Evolutionary conservation across 176 grass and related monocot genomes (phyloP).

Genomic region (Oryza brachyantha): DNA sequence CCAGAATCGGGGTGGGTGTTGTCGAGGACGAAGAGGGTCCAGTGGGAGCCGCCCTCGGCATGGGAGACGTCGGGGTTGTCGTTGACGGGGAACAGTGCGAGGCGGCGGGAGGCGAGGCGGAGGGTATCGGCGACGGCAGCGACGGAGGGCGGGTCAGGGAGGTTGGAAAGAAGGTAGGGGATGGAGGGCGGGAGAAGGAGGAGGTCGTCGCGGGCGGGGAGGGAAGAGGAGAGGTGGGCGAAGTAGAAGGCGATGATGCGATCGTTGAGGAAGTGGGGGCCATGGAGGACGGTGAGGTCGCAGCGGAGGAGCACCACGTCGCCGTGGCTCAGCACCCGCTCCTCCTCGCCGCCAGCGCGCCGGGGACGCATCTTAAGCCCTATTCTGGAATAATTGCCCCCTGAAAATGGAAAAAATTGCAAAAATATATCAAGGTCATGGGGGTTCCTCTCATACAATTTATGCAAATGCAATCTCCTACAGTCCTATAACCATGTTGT

Average conservation of each 20-base stretch:
- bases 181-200: slow-evolving; percentile 69
- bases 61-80: slow-evolving; percentile 50
- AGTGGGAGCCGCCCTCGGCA: slow-evolving; percentile 67
- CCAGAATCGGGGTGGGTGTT: background rate
- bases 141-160: slow-evolving; percentile 40
- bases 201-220: slow-evolving; percentile 31
- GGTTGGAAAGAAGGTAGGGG: slow-evolving; percentile 72
- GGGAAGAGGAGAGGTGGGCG: slow-evolving; percentile 36
- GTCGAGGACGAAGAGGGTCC: slow-evolving; percentile 56
- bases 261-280: slow-evolving; percentile 68
- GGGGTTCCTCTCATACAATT: too few relatives aligned
- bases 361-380: slow-evolving; percentile 7
- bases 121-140: slow-evolving; percentile 49
- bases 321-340: slow-evolving; percentile 50
- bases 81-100: slow-evolving; percentile 70
- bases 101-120: slow-evolving; percentile 38
- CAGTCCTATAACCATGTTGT: too few relatives aligned
- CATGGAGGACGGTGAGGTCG: slow-evolving; percentile 61
- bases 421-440: too few relatives aligned
- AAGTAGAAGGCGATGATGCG: slow-evolving; percentile 78
- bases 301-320: slow-evolving; percentile 61
- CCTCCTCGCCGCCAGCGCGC: slow-evolving; percentile 12
- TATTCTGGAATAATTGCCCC: too few relatives aligned
- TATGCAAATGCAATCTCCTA: too few relatives aligned
- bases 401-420: too few relatives aligned